These are phyloP conservation scores for Tolypocladium ovalisporum DNA, from an alignment of 2,329 filamentous ascomycete genomes.

Conservation along the genomic window DNA sequence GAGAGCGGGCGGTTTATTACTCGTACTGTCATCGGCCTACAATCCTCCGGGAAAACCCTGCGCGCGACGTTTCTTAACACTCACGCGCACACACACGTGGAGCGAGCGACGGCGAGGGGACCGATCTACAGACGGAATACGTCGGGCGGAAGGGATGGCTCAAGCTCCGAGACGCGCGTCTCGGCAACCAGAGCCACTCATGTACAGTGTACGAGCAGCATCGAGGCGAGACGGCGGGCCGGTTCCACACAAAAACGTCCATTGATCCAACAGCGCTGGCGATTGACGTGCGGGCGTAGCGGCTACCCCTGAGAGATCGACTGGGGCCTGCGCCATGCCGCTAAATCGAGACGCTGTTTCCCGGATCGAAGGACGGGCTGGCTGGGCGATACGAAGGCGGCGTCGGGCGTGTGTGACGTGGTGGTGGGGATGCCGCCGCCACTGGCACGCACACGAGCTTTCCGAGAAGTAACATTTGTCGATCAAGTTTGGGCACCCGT, in stretches of 20 bases:
- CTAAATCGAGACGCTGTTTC: neutral
- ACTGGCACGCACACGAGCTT: neutral
- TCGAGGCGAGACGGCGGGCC: neutral
- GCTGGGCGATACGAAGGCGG: neutral
- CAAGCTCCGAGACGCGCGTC: neutral
- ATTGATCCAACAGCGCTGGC: neutral
- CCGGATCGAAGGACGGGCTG: neutral
- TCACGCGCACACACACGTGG: neutral
- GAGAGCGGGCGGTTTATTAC: neutral
- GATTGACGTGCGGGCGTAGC: neutral
- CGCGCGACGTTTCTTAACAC: neutral
- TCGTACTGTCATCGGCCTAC: neutral
- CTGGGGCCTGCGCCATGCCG: neutral
- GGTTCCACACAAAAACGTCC: neutral
- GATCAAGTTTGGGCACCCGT: neutral
- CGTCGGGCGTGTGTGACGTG: neutral
- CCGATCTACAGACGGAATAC: neutral
- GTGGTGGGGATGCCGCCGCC: neutral
- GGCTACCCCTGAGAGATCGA: slow-evolving; percentile 1
- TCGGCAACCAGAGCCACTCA: neutral
- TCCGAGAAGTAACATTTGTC: too few species aligned
- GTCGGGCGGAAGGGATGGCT: neutral
- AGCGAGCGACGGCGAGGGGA: neutral
- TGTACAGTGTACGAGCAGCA: too few species aligned
- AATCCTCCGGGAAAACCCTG: neutral